Conservation (phyloP, 2,329 filamentous ascomycete species). For the Hirsutella rhossiliensis region DNA sequence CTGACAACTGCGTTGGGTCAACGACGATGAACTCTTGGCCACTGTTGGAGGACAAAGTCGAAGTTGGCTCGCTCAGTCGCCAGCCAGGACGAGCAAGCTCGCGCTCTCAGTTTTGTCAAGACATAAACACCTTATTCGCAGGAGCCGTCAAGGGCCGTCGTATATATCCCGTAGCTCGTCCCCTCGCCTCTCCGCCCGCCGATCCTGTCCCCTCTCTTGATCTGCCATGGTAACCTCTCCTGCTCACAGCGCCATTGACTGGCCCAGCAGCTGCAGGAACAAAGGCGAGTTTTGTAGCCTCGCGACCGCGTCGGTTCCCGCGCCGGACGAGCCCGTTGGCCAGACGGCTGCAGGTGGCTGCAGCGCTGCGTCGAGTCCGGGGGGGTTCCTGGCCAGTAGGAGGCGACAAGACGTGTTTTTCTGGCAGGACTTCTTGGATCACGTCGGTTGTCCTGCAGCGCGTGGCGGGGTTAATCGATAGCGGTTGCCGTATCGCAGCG, state of each 20-base stretch:
- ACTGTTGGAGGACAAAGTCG: no score
- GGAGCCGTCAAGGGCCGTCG: background rate
- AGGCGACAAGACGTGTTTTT: background rate
- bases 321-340: conserved; percentile 6
- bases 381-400: conserved; percentile 1
- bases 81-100: background rate
- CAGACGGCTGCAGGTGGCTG: background rate
- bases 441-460: no score
- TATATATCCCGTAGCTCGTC: background rate
- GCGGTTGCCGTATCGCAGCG: background rate
- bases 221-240: background rate
- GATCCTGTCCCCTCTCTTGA: background rate
- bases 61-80: background rate
- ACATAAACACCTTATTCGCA: background rate
- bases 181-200: background rate
- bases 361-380: background rate
- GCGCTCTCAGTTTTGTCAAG: background rate
- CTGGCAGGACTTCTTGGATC: background rate
- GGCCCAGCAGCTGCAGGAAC: background rate
- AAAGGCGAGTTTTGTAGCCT: background rate
- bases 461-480: background rate
- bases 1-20: no score
- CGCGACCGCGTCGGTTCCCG: conserved; percentile 9
- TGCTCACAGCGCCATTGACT: background rate
- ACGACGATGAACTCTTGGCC: no score